A percentile compares a stretch with the other conserved stretches of the same genome.
Evolutionary conservation across 2,329 filamentous ascomycete genomes (phyloP).

Genomic region (Diaporthe sp.): DNA sequence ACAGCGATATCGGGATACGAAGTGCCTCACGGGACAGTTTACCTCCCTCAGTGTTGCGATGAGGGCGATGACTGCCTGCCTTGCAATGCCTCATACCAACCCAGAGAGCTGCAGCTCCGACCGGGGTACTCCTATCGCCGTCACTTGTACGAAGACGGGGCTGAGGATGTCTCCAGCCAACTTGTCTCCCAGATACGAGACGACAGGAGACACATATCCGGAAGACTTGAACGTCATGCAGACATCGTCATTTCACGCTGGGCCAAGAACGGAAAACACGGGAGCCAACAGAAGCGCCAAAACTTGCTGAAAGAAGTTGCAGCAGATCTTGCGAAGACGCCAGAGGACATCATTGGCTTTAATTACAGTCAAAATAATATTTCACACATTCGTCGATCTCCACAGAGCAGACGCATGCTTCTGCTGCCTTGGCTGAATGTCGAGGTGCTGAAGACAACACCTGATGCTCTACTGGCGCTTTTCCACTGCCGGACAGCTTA

Average conservation of each 20-base stretch:
- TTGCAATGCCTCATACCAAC: neutral
- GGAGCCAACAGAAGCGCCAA: conserved; percentile 22
- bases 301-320: neutral
- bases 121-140: neutral
- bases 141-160: neutral
- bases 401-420: neutral
- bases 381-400: neutral
- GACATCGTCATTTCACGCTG: conserved; percentile 2
- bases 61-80: neutral
- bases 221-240: neutral
- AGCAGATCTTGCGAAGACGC: neutral
- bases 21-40: neutral
- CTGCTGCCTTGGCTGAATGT: conserved; percentile 18
- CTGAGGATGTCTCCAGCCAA: neutral
- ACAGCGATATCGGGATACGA: neutral
- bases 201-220: neutral
- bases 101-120: neutral
- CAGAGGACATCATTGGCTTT: neutral
- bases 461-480: conserved; percentile 10
- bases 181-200: neutral
- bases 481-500: conserved; percentile 8
- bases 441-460: neutral
- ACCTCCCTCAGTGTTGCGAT: neutral
- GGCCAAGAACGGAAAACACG: neutral
- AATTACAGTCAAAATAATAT: neutral